Evolutionary conservation across 2,329 filamentous ascomycete species (phyloP), one percentile per base, ranked within the genome.

Genomic region (Amesomyces nigricolor): DNA sequence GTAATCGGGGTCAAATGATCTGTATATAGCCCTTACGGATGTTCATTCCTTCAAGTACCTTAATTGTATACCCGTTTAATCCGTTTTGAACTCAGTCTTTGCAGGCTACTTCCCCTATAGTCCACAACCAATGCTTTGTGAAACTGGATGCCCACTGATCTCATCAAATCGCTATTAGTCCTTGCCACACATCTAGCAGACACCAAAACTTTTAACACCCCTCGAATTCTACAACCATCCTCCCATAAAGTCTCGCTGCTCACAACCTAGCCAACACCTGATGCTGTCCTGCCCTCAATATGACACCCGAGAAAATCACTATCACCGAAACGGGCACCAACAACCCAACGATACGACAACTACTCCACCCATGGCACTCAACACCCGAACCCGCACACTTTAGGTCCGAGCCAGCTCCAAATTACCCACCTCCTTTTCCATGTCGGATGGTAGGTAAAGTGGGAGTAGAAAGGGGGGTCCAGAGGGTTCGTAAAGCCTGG

Each of bases 231-330:
- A 57, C 47, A 22, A 56, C 29, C 11, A 50, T 61, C 53, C 19
- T 52, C 17, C 32, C 46, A 61, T 79, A 75, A 56, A 78, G 64
- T 56, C 66, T 70, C 1, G 76, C 77, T 51, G 80, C 61, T 75
- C 76, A 79, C 7, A 75, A 43, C 62, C 69, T 2, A 70, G 68
- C 73, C 2, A 67, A 66, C 22, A 26, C 22, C 78, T 69, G 60
- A 80, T 79, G 38, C 63, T 68, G 68, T 79, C 80, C 1, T 78
- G 22, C 78, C 58, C 68, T 76, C 5, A 77, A 37, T 72, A 80
- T 76, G 60, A 80, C 80, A 1, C 78, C 63, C 38, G 78, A 66
- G 51, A 79, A 58, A 63, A 80, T 79, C 64, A 80, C 80, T 5
- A 67, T 71, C 32, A 78, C 65, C 49, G 80, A 60, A n/a, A 80